A percentile compares a stretch with the other conserved stretches of the same genome.
Evolutionary conservation across 2,329 filamentous ascomycete species (phyloP).

Genomic region (Penicillium sp.): DNA sequence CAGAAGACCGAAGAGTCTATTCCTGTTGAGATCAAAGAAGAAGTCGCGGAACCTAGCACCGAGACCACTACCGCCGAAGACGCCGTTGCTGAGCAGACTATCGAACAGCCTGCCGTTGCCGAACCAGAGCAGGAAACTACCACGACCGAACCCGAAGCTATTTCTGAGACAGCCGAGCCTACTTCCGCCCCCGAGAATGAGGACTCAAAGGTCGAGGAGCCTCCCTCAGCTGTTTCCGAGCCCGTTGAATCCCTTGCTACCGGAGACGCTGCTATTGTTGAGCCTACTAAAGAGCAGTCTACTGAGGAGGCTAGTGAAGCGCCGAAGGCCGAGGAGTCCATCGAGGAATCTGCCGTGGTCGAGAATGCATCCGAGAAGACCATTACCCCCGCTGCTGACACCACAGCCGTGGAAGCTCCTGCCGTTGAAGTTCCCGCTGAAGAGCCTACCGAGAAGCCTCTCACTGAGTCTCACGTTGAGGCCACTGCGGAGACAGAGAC

Average conservation of each 20-base stretch:
- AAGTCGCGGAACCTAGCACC: conserved; percentile 4
- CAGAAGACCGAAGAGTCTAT: conserved; percentile 5
- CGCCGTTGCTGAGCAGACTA: conserved; percentile 12
- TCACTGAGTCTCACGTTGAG: background rate
- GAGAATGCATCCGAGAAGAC: background rate
- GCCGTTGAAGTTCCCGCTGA: background rate
- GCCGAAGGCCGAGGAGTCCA: conserved; percentile 32
- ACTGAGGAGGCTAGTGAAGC: conserved; percentile 3
- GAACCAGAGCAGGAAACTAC: conserved; percentile 1
- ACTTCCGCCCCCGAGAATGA: conserved; percentile 65
- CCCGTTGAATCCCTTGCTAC: conserved; percentile 11
- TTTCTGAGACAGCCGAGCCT: conserved; percentile 35
- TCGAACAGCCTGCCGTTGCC: background rate
- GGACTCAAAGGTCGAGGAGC: conserved; percentile 71
- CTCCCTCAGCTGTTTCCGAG: conserved; percentile 25
- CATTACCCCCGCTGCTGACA: conserved; percentile 12
- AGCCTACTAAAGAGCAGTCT: background rate
- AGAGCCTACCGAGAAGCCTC: conserved; percentile 1
- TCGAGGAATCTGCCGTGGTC: conserved; percentile 41
- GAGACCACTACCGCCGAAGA: conserved; percentile 13
- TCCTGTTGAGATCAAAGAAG: conserved; percentile 22
- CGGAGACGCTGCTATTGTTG: conserved; percentile 11
- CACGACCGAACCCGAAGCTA: conserved; percentile 27
- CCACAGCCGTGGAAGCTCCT: background rate
- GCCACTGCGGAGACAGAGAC: conserved; percentile 4